Conservation (phyloP, 805 yeast species). For the Candida palmyrensis region DNA sequence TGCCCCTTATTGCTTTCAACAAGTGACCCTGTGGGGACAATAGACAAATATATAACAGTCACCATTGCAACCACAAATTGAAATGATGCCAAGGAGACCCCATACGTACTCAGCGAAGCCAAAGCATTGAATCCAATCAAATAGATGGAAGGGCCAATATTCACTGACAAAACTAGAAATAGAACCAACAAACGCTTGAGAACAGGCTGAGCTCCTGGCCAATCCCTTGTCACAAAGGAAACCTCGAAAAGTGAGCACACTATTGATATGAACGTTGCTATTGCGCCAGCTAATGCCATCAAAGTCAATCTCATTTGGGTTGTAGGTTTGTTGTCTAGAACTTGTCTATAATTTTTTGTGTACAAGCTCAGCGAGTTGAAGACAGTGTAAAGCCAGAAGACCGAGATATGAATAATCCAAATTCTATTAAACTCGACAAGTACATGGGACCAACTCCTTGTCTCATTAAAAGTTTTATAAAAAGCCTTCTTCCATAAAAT, state of each 20-base stretch:
- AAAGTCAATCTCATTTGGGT: constrained; percentile 49
- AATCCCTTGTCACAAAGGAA: constrained; percentile 61
- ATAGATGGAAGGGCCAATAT: constrained; percentile 48
- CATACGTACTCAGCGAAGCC: constrained; percentile 24
- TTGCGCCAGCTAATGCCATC: constrained; percentile 62
- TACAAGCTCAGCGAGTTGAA: constrained; percentile 66
- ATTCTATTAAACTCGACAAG: constrained; percentile 70
- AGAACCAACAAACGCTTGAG: constrained; percentile 42
- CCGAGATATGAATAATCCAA: constrained; percentile 70
- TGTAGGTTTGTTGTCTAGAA: constrained; percentile 57
- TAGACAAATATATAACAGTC: constrained; percentile 52
- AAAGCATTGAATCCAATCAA: constrained; percentile 39
- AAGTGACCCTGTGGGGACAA: constrained; percentile 56
- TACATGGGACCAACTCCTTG: constrained; percentile 73
- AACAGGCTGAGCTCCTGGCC: constrained; percentile 68
- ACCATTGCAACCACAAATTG: constrained; percentile 55
- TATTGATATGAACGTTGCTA: constrained; percentile 54
- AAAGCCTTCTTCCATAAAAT: constrained; percentile 67
- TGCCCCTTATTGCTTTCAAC: constrained; percentile 37
- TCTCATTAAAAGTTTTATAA: constrained; percentile 70
- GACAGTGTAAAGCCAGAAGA: constrained; percentile 74
- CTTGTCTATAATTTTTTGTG: constrained; percentile 50
- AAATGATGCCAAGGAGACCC: constrained; percentile 42
- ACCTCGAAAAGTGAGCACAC: constrained; percentile 54
- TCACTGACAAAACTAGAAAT: constrained; percentile 36